Evolutionary conservation across 148 eudicot genomes (phyloP).

Genomic region (Chenopodium formosanum): DNA sequence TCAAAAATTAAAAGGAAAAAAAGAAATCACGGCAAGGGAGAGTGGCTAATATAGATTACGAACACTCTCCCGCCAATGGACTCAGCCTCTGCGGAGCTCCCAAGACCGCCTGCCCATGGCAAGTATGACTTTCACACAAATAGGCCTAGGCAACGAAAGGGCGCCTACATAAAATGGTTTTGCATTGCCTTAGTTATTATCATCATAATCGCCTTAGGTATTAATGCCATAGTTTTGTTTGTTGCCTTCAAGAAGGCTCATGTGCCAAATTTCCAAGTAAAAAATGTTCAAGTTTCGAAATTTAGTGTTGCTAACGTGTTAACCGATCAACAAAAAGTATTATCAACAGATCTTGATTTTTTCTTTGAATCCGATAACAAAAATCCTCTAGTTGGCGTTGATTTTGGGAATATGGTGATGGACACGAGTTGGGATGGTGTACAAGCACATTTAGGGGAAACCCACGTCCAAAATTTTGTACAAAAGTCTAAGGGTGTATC

Average conservation of each 20-base stretch:
- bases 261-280: slow-evolving; percentile 29
- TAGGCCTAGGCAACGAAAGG: slow-evolving; percentile 6
- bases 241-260: slow-evolving; percentile 29
- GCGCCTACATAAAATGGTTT: slow-evolving; percentile 5
- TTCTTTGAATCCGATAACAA: slow-evolving; percentile 26
- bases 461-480: slow-evolving; percentile 15
- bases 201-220: slow-evolving; percentile 11
- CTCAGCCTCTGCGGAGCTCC: slow-evolving; percentile 19
- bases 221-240: slow-evolving; percentile 19
- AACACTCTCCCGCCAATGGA: slow-evolving; percentile 8
- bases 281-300: slow-evolving; percentile 25
- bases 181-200: neutral
- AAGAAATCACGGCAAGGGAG: neutral
- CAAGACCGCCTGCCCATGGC: slow-evolving; percentile 32
- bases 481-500: slow-evolving; percentile 26
- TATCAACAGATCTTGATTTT: slow-evolving; percentile 34
- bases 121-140: slow-evolving; percentile 25
- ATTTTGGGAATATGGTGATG: slow-evolving; percentile 34
- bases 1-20: neutral
- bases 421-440: slow-evolving; percentile 36
- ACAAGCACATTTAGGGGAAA: slow-evolving; percentile 35
- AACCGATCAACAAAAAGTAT: slow-evolving; percentile 18
- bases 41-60: neutral
- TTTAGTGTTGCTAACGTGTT: slow-evolving; percentile 22
- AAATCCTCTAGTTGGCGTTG: slow-evolving; percentile 25